Conservation (phyloP, 768 basidiomycete genomes). For the Galerina sulciceps region DNA sequence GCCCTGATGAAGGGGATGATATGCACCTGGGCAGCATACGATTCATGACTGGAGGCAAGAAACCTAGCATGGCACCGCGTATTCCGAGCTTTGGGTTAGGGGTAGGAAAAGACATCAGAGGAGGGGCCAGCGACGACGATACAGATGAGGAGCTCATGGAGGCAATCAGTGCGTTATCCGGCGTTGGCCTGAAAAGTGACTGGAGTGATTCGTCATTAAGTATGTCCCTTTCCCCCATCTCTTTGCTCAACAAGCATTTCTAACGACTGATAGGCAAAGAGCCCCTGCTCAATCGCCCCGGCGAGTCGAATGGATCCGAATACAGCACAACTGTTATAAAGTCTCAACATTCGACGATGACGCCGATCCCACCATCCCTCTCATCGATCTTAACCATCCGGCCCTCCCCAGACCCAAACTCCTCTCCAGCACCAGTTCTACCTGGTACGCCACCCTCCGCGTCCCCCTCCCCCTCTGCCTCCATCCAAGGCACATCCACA, state of each 20-base stretch:
- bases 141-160: constrained; percentile 74
- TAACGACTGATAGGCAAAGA: constrained; percentile 45
- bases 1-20: constrained; percentile 66
- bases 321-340: constrained; percentile 77
- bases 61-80: constrained; percentile 62
- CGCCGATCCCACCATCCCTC: constrained; percentile 50
- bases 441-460: constrained; percentile 35
- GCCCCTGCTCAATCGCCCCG: constrained; percentile 52
- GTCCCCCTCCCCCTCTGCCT: constrained; percentile 11
- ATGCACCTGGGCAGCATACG: constrained; percentile 86
- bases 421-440: constrained; percentile 41
- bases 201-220: constrained; percentile 50
- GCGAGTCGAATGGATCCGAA: constrained; percentile 45
- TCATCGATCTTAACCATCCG: constrained; percentile 79
- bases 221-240: constrained; percentile 15
- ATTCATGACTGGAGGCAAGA: constrained; percentile 73
- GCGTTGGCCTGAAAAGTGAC: constrained; percentile 51
- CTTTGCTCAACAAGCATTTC: not conserved
- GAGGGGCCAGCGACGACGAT: constrained; percentile 48
- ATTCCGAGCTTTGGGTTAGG: constrained; percentile 89
- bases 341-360: constrained; percentile 40
- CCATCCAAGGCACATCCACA: constrained; percentile 21
- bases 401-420: constrained; percentile 55
- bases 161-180: constrained; percentile 57
- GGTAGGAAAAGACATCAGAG: constrained; percentile 62